phyloP scores from a whole-genome alignment of 345 rosid species.

The Triadica sebifera region DNA sequence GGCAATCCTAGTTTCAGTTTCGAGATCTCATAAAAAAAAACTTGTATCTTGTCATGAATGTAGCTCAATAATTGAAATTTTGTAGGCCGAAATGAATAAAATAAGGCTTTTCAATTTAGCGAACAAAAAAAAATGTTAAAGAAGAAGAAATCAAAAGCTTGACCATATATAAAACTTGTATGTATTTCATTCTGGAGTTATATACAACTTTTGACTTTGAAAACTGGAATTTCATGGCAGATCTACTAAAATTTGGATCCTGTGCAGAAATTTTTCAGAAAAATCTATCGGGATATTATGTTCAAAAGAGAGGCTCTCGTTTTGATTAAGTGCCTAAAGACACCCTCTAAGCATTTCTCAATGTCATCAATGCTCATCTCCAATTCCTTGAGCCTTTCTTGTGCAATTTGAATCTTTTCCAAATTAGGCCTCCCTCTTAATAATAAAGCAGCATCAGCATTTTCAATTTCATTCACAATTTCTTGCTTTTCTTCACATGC shows the following conservation, averaged over 20 bases:
- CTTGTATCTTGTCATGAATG: too few species aligned
- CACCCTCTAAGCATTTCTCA: slow-evolving; percentile 51
- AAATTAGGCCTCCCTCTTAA: neutral
- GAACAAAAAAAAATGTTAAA: too few species aligned
- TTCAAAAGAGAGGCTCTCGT: slow-evolving; percentile 64
- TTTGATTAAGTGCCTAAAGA: slow-evolving; percentile 57
- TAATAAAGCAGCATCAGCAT: slow-evolving; percentile 37
- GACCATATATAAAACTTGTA: neutral
- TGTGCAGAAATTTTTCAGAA: slow-evolving; percentile 9
- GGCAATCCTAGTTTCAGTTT: too few species aligned
- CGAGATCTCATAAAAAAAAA: too few species aligned
- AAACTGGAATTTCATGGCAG: slow-evolving; percentile 15
- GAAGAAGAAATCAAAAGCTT: too few species aligned
- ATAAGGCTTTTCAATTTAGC: too few species aligned
- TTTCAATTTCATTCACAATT: slow-evolving; percentile 42
- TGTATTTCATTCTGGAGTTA: slow-evolving; percentile 8
- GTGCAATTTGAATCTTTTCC: slow-evolving; percentile 32
- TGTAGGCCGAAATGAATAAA: too few species aligned
- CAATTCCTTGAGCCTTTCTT: slow-evolving; percentile 41
- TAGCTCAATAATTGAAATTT: too few species aligned
- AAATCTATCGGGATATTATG: slow-evolving; percentile 51
- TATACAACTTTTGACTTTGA: neutral
- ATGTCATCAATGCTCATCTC: slow-evolving; percentile 44
- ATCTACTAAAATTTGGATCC: slow-evolving; percentile 40
- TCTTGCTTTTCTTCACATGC: slow-evolving; percentile 37